These are phyloP conservation scores for Solanum pennellii DNA, from an alignment of 257 asterid genomes.

Conservation along the genomic window DNA sequence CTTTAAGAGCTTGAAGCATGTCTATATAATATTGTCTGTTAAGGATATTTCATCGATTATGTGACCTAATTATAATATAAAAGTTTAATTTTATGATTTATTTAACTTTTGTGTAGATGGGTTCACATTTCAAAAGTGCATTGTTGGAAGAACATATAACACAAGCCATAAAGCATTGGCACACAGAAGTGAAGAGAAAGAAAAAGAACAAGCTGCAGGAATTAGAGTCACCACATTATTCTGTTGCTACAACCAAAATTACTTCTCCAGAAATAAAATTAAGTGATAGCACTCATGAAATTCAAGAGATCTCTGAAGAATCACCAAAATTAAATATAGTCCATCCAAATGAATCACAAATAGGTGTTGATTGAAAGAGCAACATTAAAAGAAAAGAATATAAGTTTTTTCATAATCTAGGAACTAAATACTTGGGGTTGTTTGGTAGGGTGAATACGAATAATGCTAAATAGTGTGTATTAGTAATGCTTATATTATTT, in stretches of 20 bases:
- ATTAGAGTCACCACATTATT: background rate
- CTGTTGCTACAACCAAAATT: background rate
- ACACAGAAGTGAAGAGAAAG: slow-evolving; percentile 38
- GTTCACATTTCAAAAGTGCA: slow-evolving; percentile 42
- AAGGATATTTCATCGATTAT: background rate
- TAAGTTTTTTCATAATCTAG: too few relatives aligned
- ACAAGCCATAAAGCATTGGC: slow-evolving; percentile 53
- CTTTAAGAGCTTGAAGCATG: background rate
- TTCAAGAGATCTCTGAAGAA: background rate
- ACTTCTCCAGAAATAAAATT: background rate
- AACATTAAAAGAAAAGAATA: background rate
- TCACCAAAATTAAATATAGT: background rate
- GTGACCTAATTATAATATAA: background rate
- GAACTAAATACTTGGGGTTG: too few relatives aligned
- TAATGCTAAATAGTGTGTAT: background rate
- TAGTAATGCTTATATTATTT: background rate
- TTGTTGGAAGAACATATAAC: slow-evolving; percentile 44
- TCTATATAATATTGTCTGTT: background rate
- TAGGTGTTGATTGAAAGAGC: background rate
- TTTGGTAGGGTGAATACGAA: background rate
- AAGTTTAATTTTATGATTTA: background rate
- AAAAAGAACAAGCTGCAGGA: background rate
- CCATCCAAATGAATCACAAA: background rate
- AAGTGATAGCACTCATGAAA: background rate
- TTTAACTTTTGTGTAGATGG: slow-evolving; percentile 35